A percentile compares a stretch with the other conserved stretches of the same genome.
Evolutionary conservation across 129 eudicot species (phyloP).

Genomic region (Tagetes patula): DNA sequence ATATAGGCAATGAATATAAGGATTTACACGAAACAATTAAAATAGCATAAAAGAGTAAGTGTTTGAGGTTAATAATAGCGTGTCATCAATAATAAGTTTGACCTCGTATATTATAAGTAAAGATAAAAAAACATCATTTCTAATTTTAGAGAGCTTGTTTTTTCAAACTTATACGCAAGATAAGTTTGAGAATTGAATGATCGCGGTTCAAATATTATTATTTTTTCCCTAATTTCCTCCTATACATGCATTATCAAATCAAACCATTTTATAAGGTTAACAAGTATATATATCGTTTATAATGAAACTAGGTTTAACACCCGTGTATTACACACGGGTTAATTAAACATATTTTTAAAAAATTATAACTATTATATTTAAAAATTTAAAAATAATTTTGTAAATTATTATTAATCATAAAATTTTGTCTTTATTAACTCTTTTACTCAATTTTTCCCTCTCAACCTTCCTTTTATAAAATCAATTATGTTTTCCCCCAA

Average conservation of each 20-base stretch:
- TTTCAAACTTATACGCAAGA: neutral
- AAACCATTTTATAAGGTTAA: too few species aligned
- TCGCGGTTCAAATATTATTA: neutral
- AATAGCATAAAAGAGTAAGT: neutral
- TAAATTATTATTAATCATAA: too few species aligned
- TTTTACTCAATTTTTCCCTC: too few species aligned
- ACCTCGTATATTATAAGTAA: neutral
- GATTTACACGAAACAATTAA: constrained; percentile 2
- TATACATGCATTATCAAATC: neutral
- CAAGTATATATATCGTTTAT: too few species aligned
- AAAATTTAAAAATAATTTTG: too few species aligned
- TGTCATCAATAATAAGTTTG: constrained; percentile 8
- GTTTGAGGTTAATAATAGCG: neutral
- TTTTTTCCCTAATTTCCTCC: neutral
- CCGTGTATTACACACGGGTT: too few species aligned
- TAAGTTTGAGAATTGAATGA: neutral
- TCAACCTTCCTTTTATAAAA: too few species aligned
- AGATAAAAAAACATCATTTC: neutral
- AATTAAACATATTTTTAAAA: too few species aligned
- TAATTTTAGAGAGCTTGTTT: neutral
- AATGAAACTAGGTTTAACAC: too few species aligned
- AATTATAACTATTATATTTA: too few species aligned
- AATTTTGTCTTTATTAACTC: too few species aligned
- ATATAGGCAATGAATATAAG: constrained; percentile 4
- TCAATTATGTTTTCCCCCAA: too few species aligned